Percentiles rank a stretch among this genome's conserved stretches.
phyloP scores from a whole-genome alignment of 306 rosid genomes.

The Prunus mira region DNA sequence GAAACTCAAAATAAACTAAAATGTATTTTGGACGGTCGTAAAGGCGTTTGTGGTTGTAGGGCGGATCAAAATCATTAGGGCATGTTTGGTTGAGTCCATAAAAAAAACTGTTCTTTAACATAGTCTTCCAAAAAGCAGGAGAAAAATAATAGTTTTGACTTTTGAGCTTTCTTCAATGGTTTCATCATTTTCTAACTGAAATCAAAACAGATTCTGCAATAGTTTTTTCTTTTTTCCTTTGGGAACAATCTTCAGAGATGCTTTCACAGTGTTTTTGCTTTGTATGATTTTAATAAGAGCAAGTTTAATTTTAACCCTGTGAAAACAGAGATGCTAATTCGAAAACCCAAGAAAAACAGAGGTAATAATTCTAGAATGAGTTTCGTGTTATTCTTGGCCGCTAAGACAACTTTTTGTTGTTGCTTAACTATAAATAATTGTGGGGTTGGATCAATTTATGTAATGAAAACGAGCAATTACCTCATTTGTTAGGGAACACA shows the following conservation, averaged over 20 bases:
- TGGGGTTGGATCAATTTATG: not conserved
- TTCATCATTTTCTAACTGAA: not conserved
- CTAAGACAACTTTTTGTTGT: not conserved
- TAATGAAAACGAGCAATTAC: not conserved
- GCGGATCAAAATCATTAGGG: slow-evolving; percentile 10
- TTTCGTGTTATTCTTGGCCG: not conserved
- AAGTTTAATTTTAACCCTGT: too few relatives aligned
- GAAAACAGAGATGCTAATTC: too few relatives aligned
- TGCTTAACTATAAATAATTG: not conserved
- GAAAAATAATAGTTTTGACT: not conserved
- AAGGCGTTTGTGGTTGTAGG: not conserved
- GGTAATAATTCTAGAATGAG: not conserved
- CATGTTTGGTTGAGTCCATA: not conserved
- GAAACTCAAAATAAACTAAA: not conserved
- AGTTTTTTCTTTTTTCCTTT: too few relatives aligned
- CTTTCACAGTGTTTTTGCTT: not conserved
- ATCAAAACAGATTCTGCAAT: too few relatives aligned
- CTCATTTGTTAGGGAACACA: not conserved
- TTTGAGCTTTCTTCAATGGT: not conserved
- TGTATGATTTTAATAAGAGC: not conserved
- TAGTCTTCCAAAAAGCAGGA: not conserved
- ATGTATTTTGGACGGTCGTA: slow-evolving; percentile 15
- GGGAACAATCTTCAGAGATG: too few relatives aligned
- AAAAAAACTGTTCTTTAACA: not conserved
- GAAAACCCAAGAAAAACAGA: not conserved